Evolutionary conservation across 2,329 filamentous ascomycete genomes (phyloP), one percentile per base, ranked within the genome.

Genomic region (Leptosphaerulina australis): DNA sequence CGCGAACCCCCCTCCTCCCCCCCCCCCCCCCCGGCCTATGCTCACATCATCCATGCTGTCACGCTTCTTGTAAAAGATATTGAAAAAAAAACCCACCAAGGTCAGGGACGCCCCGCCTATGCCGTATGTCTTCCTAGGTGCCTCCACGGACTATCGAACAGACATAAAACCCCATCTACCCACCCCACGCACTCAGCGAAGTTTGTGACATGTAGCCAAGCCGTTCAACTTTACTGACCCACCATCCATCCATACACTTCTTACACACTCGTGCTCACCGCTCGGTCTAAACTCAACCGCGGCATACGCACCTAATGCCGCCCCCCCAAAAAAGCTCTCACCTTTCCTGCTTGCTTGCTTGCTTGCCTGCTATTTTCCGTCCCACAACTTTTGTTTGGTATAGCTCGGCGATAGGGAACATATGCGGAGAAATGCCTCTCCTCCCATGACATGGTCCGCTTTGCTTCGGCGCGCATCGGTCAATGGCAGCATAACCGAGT

Each of bases 101-200:
- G 18, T 40, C 35, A 39, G 38, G 20, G 40, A 49, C 53, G 47
- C 53, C 35, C 53, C 53, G 43, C 58, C 21, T n/a, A 25, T 45
- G 48, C 48, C 48, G 37, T 41, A 51, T 43, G 48, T 43, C 31
- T 20, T 31, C 17, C 17, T 22, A 11, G 14, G 12, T 31, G 20
- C 46, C 15, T 34, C 51, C 31, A 29, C 41, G 49, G 50, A 53
- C 38, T 33, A 48, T 58, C 58, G 43, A 53, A 63, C 62, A 53
- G 35, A 46, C 50, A 46, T 58, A 40, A 60, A 62, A 60, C 57
- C 35, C 15, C 44, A 24, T 53, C 28, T 53, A 48, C 43, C 53
- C 53, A 60, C 61, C 63, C 64, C 64, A 65, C 63, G 62, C 60
- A 40, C 37, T 12, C 44, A 36, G 43, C 34, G 22, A 49, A 51